These are phyloP conservation scores for Oryza nivara DNA, from an alignment of 176 grass and related monocot genomes.

Conservation along the genomic window DNA sequence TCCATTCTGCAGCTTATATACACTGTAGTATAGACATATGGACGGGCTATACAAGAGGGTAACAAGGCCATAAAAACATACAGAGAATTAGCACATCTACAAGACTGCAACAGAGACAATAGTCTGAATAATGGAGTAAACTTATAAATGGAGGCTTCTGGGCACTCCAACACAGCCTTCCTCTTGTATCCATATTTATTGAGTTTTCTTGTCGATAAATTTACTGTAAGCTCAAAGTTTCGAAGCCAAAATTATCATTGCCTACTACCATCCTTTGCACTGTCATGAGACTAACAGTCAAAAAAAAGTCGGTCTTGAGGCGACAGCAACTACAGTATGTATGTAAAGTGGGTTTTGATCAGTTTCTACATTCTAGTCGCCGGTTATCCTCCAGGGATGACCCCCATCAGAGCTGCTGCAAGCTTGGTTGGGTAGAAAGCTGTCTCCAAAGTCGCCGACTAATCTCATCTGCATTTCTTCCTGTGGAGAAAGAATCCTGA, in stretches of 20 bases:
- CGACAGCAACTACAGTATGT: background rate
- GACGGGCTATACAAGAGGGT: conserved; percentile 21
- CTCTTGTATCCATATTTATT: conserved; percentile 1
- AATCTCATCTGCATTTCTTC: conserved; percentile 83
- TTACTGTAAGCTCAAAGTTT: conserved; percentile 7
- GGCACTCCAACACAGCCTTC: conserved; percentile 14
- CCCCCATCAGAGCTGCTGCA: conserved; percentile 74
- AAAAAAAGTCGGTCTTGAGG: conserved; percentile 6
- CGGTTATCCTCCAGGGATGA: conserved; percentile 45
- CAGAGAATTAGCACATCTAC: conserved; percentile 16
- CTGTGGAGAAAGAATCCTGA: conserved; percentile 72
- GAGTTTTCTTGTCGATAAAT: background rate
- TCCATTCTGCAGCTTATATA: conserved; percentile 31
- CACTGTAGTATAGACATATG: conserved; percentile 23
- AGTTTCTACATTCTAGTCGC: conserved; percentile 41
- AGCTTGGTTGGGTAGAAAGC: conserved; percentile 60
- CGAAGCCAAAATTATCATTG: conserved; percentile 18
- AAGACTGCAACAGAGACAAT: background rate
- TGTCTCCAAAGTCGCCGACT: conserved; percentile 47
- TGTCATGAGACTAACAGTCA: background rate
- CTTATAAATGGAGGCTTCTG: background rate
- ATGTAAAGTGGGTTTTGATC: background rate
- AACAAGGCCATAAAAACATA: conserved; percentile 38
- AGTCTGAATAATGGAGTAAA: background rate
- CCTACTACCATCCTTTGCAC: background rate